Evolutionary conservation across 129 eudicot genomes (phyloP), one percentile per base, ranked within the genome.

Genomic region (Lactuca saligna): DNA sequence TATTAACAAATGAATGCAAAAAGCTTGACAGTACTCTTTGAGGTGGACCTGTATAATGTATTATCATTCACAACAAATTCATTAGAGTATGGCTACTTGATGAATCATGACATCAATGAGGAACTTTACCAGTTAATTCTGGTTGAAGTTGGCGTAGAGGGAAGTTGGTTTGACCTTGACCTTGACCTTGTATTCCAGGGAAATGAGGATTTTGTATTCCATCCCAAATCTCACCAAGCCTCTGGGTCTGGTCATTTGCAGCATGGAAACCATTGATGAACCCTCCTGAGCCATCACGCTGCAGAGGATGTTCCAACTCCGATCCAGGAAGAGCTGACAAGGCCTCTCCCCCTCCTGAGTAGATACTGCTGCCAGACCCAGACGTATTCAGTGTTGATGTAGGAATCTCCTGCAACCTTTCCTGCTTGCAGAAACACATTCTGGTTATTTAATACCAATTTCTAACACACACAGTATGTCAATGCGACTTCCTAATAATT

Each of bases 1-100:
- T 89, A 59, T 85, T 84, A 71, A 93, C 91, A 83, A 93, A 93
- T 20, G 98, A 84, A 57, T 93, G 98, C 82, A 89, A 74, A 59
- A 89, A 89, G 64, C 78, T 89, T 56, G 98, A 93, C 66, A 93
- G 66, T 13, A 93, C 89, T 81, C 89, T 75, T 83, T 89, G 96
- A 61, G 98, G 97, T 25, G 96, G 98, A 65, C 96, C 98, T 93
- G 88, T 68, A 80, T 68, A 63, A 20, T 51, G 34, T 50, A 4
- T 14, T 31, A 46, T 2, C 51, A 46, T n/a, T n/a, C n/a, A n/a
- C n/a, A n/a, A n/a, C n/a, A n/a, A n/a, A n/a, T n/a, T n/a, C n/a
- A n/a, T 6, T 4, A 35, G 5, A 6, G 38, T 0, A 12, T 46
- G 1, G 2, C 35, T 5, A 25, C 29, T 14, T 25, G 44, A 62